Percentiles rank a stretch among this genome's conserved stretches.
phyloP scores from a whole-genome alignment of 2,329 filamentous ascomycete genomes.

The Dothideomycetidae sp. region DNA sequence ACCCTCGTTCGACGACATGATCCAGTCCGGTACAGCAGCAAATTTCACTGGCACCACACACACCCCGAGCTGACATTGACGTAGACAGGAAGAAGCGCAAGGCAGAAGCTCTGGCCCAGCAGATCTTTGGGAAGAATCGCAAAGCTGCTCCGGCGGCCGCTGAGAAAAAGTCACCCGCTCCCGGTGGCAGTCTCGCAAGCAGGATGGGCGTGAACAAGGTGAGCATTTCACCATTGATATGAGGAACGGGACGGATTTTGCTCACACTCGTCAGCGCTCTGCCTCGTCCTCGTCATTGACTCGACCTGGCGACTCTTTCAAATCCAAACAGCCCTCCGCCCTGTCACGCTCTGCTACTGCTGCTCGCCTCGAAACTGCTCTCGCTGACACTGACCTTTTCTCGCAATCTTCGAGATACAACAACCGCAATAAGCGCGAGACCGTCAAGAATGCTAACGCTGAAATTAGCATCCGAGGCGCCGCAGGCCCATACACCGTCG shows the following conservation, averaged over 20 bases:
- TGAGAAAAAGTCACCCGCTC: slow-evolving; percentile 14
- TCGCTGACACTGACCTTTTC: too few relatives aligned
- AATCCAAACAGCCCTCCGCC: slow-evolving; percentile 1
- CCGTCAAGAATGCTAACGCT: too few relatives aligned
- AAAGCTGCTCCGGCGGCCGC: slow-evolving; percentile 44
- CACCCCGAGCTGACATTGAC: slow-evolving; percentile 7
- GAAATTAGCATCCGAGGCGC: slow-evolving; percentile 59
- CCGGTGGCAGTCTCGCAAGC: slow-evolving; percentile 47
- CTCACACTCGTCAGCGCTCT: slow-evolving; percentile 7
- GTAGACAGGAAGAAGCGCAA: slow-evolving; percentile 55
- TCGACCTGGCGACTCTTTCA: neutral
- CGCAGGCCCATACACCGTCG: slow-evolving; percentile 51
- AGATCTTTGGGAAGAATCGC: slow-evolving; percentile 50
- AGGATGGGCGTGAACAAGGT: slow-evolving; percentile 63
- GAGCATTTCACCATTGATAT: too few relatives aligned
- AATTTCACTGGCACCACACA: neutral
- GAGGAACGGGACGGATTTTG: slow-evolving; percentile 8
- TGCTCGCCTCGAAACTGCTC: slow-evolving; percentile 1
- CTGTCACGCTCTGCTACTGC: slow-evolving; percentile 5
- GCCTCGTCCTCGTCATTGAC: slow-evolving; percentile 7
- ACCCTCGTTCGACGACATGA: slow-evolving; percentile 37
- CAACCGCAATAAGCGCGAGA: too few relatives aligned
- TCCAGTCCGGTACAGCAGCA: slow-evolving; percentile 31
- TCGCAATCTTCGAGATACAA: too few relatives aligned
- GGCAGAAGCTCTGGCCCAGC: slow-evolving; percentile 55